Evolutionary conservation across 345 rosid species (phyloP).

Genomic region (Anacardium occidentale): DNA sequence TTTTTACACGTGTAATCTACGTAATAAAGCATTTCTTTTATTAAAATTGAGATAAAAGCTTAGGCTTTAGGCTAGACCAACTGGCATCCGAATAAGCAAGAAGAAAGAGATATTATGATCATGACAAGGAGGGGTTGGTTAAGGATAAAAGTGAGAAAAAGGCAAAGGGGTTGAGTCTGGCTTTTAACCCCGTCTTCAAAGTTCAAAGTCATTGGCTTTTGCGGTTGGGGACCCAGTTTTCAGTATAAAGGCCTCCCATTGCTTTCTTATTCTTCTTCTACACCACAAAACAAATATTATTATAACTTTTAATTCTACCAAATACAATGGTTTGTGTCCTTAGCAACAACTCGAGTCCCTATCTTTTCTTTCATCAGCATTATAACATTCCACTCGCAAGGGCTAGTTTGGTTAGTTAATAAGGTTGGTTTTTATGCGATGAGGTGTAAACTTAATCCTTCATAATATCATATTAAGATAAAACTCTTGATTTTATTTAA

Average conservation of each 20-base stretch:
- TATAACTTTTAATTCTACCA: background rate
- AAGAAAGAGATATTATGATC: background rate
- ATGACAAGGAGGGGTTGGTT: constrained; percentile 42
- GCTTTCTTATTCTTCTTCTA: too few species aligned
- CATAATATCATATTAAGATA: too few species aligned
- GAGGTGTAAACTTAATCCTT: too few species aligned
- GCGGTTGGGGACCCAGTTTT: background rate
- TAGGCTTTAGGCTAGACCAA: constrained; percentile 29
- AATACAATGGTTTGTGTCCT: background rate
- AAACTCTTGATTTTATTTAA: too few species aligned
- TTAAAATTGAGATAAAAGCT: too few species aligned
- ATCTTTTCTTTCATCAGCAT: too few species aligned
- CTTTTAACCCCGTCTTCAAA: constrained; percentile 57
- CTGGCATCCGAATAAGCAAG: constrained; percentile 46
- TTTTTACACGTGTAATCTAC: constrained; percentile 7
- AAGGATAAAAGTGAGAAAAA: constrained; percentile 29
- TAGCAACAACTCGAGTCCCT: background rate
- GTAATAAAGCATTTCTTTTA: too few species aligned
- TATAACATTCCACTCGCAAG: too few species aligned
- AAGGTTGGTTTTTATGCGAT: too few species aligned
- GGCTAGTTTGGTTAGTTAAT: too few species aligned
- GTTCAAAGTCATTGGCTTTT: constrained; percentile 26
- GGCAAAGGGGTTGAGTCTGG: background rate
- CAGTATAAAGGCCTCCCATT: too few species aligned
- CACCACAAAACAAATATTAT: too few species aligned